phyloP scores from a whole-genome alignment of 2,329 filamentous ascomycete genomes.

The Fusarium multiceps region DNA sequence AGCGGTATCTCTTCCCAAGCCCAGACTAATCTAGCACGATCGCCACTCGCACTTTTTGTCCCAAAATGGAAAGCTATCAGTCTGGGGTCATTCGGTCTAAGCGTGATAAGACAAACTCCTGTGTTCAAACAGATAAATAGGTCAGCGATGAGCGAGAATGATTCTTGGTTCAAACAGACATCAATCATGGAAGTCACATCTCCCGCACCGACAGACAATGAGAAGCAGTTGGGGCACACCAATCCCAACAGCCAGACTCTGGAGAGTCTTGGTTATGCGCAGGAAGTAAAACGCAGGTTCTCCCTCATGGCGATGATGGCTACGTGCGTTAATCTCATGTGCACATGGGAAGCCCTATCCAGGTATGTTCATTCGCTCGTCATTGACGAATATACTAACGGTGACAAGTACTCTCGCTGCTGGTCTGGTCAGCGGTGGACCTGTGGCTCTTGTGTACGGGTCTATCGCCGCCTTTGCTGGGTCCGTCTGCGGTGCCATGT shows the following conservation, averaged over 20 bases:
- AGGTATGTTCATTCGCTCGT: background rate
- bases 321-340: conserved; percentile 25
- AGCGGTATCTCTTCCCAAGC: background rate
- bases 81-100: background rate
- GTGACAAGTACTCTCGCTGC: conserved; percentile 29
- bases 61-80: background rate
- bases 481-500: conserved; percentile 34
- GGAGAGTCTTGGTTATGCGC: background rate
- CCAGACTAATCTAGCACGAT: background rate
- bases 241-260: conserved; percentile 2
- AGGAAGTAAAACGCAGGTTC: conserved; percentile 27
- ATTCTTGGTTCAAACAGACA: background rate
- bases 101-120: background rate
- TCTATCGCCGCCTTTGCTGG: conserved; percentile 20
- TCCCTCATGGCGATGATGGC: conserved; percentile 27
- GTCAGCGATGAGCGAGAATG: background rate
- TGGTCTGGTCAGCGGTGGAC: conserved; percentile 27
- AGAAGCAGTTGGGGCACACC: background rate
- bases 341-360: conserved; percentile 38
- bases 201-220: background rate
- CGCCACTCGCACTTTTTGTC: conserved; percentile 20
- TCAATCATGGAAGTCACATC: background rate
- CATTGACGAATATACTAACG: too few relatives aligned
- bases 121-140: background rate
- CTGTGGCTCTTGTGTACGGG: conserved; percentile 33